These are phyloP conservation scores for Alternaria novae-zelandiae DNA, from an alignment of 2,329 filamentous ascomycete genomes.

Conservation along the genomic window DNA sequence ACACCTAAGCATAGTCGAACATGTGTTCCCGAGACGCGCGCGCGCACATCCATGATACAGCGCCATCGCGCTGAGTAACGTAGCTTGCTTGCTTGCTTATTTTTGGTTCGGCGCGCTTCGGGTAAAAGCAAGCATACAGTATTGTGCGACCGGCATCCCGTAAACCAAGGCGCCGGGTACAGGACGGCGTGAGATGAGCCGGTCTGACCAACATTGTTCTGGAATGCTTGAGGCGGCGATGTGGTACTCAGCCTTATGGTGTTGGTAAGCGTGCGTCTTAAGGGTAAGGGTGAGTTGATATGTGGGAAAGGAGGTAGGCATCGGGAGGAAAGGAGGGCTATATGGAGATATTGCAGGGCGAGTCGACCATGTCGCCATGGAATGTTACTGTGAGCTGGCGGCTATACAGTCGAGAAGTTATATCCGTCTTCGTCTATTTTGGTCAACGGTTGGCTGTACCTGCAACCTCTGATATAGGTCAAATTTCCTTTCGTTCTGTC, in stretches of 20 bases:
- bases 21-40: conserved; percentile 5
- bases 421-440: neutral
- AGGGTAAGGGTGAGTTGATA: neutral
- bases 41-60: neutral
- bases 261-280: neutral
- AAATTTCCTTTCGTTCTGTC: neutral
- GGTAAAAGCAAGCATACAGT: neutral
- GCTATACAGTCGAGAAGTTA: neutral
- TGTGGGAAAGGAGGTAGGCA: neutral
- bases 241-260: neutral
- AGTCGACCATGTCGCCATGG: neutral
- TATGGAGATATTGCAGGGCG: neutral
- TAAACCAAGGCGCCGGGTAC: neutral
- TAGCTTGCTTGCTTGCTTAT: neutral
- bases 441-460: neutral
- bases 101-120: neutral
- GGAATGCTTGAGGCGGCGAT: neutral
- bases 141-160: conserved; percentile 1
- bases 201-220: neutral
- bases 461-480: neutral
- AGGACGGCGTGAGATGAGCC: neutral
- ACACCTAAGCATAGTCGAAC: conserved; percentile 1
- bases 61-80: neutral
- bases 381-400: neutral
- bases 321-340: neutral